phyloP scores from a whole-genome alignment of 1,139 yeast genomes.

The Arxiozyma telluris region DNA sequence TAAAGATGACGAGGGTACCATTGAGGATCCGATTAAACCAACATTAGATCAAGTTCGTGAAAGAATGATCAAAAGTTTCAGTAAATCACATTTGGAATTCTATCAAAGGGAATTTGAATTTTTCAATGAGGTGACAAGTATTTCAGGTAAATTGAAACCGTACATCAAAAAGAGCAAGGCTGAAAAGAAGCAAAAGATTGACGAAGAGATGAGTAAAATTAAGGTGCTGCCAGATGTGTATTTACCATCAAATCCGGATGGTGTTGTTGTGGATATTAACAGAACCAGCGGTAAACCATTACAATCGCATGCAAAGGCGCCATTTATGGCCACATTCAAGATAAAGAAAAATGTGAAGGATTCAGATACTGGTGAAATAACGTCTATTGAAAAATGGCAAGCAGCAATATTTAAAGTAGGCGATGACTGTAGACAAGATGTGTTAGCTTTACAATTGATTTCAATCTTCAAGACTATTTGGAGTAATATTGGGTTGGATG shows the following conservation, averaged over 20 bases:
- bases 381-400: slow-evolving; percentile 59
- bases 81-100: slow-evolving; percentile 50
- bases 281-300: slow-evolving; percentile 91
- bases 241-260: slow-evolving; percentile 94
- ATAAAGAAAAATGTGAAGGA: slow-evolving; percentile 53
- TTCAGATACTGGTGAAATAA: slow-evolving; percentile 32
- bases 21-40: slow-evolving; percentile 81
- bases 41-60: slow-evolving; percentile 63
- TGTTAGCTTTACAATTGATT: slow-evolving; percentile 83
- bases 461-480: slow-evolving; percentile 88
- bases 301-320: slow-evolving; percentile 98
- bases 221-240: slow-evolving; percentile 77
- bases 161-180: slow-evolving; percentile 89
- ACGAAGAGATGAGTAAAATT: slow-evolving; percentile 85
- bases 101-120: slow-evolving; percentile 81
- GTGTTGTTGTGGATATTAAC: slow-evolving; percentile 83
- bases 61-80: slow-evolving; percentile 57
- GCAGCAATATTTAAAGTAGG: slow-evolving; percentile 98
- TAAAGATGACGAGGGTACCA: slow-evolving; percentile 75
- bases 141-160: slow-evolving; percentile 91
- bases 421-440: slow-evolving; percentile 98
- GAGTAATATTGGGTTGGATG: slow-evolving; percentile 78
- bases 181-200: slow-evolving; percentile 92
- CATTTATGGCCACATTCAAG: slow-evolving; percentile 92
- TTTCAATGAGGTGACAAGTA: slow-evolving; percentile 84